These are phyloP conservation scores for Laetiporus sulphureus DNA, from an alignment of 1,284 basidiomycete species.

Conservation along the genomic window DNA sequence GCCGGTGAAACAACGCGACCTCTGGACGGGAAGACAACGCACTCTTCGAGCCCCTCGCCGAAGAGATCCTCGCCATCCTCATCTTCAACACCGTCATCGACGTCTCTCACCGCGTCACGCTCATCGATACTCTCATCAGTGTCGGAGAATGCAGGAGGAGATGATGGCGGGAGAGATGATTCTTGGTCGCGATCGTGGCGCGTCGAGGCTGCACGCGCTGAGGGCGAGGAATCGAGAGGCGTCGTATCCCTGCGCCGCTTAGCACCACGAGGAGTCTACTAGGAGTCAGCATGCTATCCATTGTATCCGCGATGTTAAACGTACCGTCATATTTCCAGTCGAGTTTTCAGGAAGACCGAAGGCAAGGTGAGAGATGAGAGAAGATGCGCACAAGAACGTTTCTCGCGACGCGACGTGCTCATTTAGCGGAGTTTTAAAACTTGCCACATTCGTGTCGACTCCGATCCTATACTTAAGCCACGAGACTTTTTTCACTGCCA, in stretches of 20 bases:
- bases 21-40: constrained; percentile 20
- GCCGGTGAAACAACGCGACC: not conserved
- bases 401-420: constrained; percentile 20
- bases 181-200: constrained; percentile 53
- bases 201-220: constrained; percentile 33
- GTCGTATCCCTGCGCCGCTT: constrained; percentile 67
- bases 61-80: constrained; percentile 94
- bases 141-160: constrained; percentile 81
- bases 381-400: constrained; percentile 6
- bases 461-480: no score
- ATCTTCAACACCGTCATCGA: constrained; percentile 63
- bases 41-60: constrained; percentile 75
- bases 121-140: constrained; percentile 80
- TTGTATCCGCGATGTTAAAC: not conserved
- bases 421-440: constrained; percentile 21
- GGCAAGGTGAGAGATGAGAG: constrained; percentile 1
- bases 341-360: not conserved
- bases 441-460: constrained; percentile 21
- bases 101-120: constrained; percentile 64
- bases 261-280: constrained; percentile 28
- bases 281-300: not conserved
- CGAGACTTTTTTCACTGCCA: no score
- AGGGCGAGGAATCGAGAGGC: constrained; percentile 45
- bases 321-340: not conserved
- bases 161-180: constrained; percentile 77